phyloP scores from a whole-genome alignment of 177 flowering plant genomes.

The Tripterygium wilfordii region DNA sequence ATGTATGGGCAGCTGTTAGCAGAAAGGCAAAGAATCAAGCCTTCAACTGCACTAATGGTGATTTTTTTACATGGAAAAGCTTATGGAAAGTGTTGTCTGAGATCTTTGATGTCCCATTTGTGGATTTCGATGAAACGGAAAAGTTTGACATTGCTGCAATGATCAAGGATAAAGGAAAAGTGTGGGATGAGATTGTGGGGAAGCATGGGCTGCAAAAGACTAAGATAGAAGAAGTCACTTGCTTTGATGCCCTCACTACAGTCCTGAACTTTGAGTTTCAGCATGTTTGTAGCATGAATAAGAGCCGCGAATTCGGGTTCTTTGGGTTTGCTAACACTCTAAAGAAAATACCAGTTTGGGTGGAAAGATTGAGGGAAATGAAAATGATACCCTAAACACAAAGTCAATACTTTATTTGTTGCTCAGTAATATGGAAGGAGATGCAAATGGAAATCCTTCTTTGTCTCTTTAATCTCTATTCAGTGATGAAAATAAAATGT shows the following conservation, averaged over 20 bases:
- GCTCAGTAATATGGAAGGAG: not conserved
- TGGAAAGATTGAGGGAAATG: slow-evolving; percentile 14
- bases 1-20: slow-evolving; percentile 19
- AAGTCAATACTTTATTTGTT: not conserved
- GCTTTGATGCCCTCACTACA: slow-evolving; percentile 5
- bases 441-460: not conserved
- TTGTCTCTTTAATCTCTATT: not conserved
- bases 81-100: slow-evolving; percentile 20
- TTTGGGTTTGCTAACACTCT: slow-evolving; percentile 16
- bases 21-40: slow-evolving; percentile 19
- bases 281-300: slow-evolving; percentile 25
- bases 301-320: slow-evolving; percentile 25
- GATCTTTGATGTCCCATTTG: slow-evolving; percentile 16
- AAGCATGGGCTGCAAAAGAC: slow-evolving; percentile 18
- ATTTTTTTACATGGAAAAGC: slow-evolving; percentile 24
- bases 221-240: slow-evolving; percentile 17
- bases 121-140: slow-evolving; percentile 13
- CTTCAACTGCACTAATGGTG: slow-evolving; percentile 21
- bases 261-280: slow-evolving; percentile 15
- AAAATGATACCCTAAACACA: slow-evolving; percentile 14
- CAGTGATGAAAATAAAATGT: no score
- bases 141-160: slow-evolving; percentile 14
- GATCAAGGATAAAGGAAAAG: slow-evolving; percentile 19
- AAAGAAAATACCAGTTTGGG: slow-evolving; percentile 15
- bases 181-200: slow-evolving; percentile 22